A percentile compares a stretch with the other conserved stretches of the same genome.
phyloP scores from a whole-genome alignment of 139 green algal species.

The Yamagishiella unicocca region DNA sequence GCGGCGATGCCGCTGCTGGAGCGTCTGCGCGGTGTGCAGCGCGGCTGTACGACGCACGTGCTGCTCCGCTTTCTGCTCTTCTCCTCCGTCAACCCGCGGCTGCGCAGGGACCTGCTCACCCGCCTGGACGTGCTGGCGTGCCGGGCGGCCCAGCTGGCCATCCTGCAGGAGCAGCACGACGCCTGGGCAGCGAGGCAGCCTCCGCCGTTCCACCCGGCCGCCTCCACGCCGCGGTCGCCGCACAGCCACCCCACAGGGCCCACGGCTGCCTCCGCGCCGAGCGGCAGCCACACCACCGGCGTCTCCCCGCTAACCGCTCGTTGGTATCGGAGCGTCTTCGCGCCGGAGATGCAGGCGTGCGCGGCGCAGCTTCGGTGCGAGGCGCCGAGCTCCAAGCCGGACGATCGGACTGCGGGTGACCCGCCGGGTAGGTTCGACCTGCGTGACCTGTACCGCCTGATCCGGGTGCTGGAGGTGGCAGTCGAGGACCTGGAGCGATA shows the following conservation, averaged over 20 bases:
- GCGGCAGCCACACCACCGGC: neutral
- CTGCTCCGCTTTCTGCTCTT: constrained; percentile 29
- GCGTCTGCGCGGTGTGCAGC: neutral
- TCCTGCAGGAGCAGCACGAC: constrained; percentile 36
- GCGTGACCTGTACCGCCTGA: constrained; percentile 45
- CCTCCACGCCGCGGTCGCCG: neutral
- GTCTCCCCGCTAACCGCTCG: neutral
- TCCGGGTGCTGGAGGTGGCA: constrained; percentile 32
- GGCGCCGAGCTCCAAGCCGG: neutral
- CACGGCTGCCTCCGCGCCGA: neutral
- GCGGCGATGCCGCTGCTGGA: constrained; percentile 11
- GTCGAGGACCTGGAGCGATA: constrained; percentile 28
- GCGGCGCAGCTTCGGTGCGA: neutral
- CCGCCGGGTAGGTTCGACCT: constrained; percentile 39
- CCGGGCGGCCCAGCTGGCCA: constrained; percentile 5
- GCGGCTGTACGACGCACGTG: constrained; percentile 34
- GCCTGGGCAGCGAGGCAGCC: constrained; percentile 3
- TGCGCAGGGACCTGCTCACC: neutral
- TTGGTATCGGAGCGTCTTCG: constrained; percentile 22
- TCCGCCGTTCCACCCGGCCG: neutral
- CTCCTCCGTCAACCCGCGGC: neutral
- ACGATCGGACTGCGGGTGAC: neutral
- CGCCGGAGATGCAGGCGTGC: constrained; percentile 15
- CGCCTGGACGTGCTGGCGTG: constrained; percentile 1
- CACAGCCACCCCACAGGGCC: too few relatives aligned